phyloP scores from a whole-genome alignment of 2,329 filamentous ascomycete species.

The Epichloe festucae region DNA sequence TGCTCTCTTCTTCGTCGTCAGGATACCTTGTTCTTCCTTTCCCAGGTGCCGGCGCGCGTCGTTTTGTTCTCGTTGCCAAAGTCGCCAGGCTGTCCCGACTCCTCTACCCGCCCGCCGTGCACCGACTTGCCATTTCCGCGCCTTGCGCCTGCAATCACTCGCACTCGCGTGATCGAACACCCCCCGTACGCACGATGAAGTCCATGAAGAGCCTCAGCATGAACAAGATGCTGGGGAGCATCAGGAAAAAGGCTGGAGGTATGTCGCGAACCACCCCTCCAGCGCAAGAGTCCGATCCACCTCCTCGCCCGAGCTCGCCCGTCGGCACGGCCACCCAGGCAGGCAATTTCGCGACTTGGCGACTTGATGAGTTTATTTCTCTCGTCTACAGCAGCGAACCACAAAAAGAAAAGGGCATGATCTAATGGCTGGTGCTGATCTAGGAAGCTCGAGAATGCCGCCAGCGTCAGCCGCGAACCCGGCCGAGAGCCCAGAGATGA shows the following conservation, averaged over 20 bases:
- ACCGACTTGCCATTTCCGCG: background rate
- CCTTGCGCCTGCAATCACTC: background rate
- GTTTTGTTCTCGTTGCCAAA: background rate
- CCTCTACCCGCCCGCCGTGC: too few relatives aligned
- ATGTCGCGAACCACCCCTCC: conserved; percentile 1
- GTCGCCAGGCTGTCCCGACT: background rate
- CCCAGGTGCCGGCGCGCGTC: background rate
- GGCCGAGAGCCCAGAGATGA: conserved; percentile 53
- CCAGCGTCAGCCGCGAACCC: conserved; percentile 14
- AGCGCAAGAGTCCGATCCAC: background rate
- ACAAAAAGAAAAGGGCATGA: background rate
- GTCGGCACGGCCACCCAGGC: background rate
- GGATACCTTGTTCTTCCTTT: background rate
- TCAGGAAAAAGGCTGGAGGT: conserved; percentile 33
- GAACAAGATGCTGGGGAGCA: conserved; percentile 43
- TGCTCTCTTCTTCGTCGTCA: too few relatives aligned
- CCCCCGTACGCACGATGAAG: conserved; percentile 19
- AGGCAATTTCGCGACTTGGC: background rate
- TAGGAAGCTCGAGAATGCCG: conserved; percentile 4
- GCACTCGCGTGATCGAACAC: background rate
- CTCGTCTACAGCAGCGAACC: too few relatives aligned
- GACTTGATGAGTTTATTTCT: background rate
- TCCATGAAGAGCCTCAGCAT: conserved; percentile 40
- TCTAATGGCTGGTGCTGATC: background rate
- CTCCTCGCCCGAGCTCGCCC: background rate